Conservation (phyloP, 805 yeast species). For the Pichia kluyveri region DNA sequence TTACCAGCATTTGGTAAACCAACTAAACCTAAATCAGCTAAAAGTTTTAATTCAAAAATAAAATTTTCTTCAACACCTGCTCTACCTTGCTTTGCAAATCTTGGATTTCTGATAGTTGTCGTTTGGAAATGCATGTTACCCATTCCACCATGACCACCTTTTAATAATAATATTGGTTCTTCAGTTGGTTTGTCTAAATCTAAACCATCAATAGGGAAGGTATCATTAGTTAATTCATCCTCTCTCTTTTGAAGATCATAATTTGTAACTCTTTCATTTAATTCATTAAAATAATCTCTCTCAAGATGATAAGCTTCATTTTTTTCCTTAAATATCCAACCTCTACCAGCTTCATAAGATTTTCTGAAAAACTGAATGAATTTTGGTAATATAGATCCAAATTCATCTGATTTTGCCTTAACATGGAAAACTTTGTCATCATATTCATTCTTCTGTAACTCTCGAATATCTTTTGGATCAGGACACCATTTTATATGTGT, state of each 20-base stretch:
- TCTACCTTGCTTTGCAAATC: conserved; percentile 80
- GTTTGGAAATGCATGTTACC: conserved; percentile 96
- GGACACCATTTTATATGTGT: conserved; percentile 83
- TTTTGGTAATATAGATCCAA: conserved; percentile 23
- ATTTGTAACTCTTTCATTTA: conserved; percentile 54
- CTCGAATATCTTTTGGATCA: conserved; percentile 43
- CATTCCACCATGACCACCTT: conserved; percentile 91
- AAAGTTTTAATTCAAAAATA: conserved; percentile 71
- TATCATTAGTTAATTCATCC: conserved; percentile 54
- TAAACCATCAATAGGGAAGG: conserved; percentile 73
- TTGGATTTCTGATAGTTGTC: conserved; percentile 74
- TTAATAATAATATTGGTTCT: conserved; percentile 58
- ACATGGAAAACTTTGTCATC: conserved; percentile 20
- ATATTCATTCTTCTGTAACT: conserved; percentile 10
- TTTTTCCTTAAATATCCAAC: conserved; percentile 83
- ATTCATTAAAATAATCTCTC: conserved; percentile 55
- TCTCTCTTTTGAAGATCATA: conserved; percentile 52
- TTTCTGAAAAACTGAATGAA: conserved; percentile 56
- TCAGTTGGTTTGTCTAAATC: conserved; percentile 57
- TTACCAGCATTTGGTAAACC: conserved; percentile 98
- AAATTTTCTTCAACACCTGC: conserved; percentile 56
- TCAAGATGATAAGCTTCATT: conserved; percentile 60
- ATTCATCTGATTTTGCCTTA: conserved; percentile 18
- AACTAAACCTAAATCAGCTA: conserved; percentile 90
- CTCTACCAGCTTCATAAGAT: conserved; percentile 60